phyloP scores from a whole-genome alignment of 805 yeast species.

The Zygosaccharomyces bisporus region DNA sequence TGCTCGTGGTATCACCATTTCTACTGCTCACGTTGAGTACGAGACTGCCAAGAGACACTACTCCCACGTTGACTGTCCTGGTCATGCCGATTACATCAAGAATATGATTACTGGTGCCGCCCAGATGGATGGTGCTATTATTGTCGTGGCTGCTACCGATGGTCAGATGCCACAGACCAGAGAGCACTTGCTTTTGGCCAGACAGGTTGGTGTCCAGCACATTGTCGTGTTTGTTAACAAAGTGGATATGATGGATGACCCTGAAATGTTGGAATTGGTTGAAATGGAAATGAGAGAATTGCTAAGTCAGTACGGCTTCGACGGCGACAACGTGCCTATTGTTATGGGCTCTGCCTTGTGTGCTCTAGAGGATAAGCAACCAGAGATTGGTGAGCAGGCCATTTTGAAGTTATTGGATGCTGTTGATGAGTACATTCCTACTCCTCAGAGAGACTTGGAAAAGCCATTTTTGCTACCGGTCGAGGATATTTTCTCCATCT shows the following conservation, averaged over 20 bases:
- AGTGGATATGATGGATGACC: conserved; percentile 96
- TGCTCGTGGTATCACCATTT: conserved; percentile 98
- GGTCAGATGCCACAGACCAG: conserved; percentile 99
- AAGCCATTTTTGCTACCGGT: conserved; percentile 96
- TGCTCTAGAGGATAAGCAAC: conserved; percentile 83
- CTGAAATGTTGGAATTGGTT: conserved; percentile 98
- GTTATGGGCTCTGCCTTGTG: conserved; percentile 98
- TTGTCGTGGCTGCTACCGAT: conserved; percentile 98
- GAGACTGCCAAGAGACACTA: conserved; percentile 93
- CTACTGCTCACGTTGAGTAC: conserved; percentile 97
- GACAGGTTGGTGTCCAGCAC: conserved; percentile 99
- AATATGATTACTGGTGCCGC: conserved; percentile 99
- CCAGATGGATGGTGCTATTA: conserved; percentile 99
- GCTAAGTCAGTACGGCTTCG: conserved; percentile 85
- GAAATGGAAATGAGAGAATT: conserved; percentile 99
- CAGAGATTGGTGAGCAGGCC: conserved; percentile 89
- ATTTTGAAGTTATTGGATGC: conserved; percentile 81
- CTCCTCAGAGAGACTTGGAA: conserved; percentile 93
- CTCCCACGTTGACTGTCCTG: conserved; percentile 98
- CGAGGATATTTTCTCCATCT: conserved; percentile 95
- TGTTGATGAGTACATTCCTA: conserved; percentile 91
- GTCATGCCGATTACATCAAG: conserved; percentile 98
- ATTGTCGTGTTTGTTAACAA: conserved; percentile 97
- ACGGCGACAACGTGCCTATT: conserved; percentile 97
- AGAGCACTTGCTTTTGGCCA: conserved; percentile 95